phyloP scores from a whole-genome alignment of 2,329 filamentous ascomycete species.

The Aspergillus latus region DNA sequence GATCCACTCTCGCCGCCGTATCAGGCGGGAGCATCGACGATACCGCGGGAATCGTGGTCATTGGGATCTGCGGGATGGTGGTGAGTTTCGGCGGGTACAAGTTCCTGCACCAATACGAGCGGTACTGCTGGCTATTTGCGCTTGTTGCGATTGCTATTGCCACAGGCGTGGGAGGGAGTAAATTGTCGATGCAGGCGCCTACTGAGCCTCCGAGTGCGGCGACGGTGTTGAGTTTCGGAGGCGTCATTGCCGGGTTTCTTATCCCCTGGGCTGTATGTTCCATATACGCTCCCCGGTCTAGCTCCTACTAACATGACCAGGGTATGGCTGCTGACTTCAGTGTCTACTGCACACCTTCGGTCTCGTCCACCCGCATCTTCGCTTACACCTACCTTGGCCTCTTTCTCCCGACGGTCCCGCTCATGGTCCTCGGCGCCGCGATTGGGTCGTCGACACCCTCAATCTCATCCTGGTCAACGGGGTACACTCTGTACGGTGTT shows the following conservation, averaged over 20 bases:
- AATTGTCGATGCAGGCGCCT: background rate
- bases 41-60: conserved; percentile 14
- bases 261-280: conserved; percentile 14
- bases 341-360: conserved; percentile 14
- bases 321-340: conserved; percentile 15
- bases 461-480: conserved; percentile 2
- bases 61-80: conserved; percentile 14
- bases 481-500: conserved; percentile 9
- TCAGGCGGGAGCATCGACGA: conserved; percentile 13
- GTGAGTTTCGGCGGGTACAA: conserved; percentile 15
- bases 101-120: conserved; percentile 16
- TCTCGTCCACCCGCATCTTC: conserved; percentile 15
- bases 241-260: conserved; percentile 13
- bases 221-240: conserved; percentile 12
- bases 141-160: conserved; percentile 12
- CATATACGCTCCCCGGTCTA: too few relatives aligned
- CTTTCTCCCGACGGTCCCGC: conserved; percentile 11
- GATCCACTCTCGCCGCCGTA: conserved; percentile 9
- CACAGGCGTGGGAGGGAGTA: conserved; percentile 10
- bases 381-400: conserved; percentile 13
- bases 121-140: conserved; percentile 15
- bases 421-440: conserved; percentile 15
- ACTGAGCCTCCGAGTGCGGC: conserved; percentile 8
- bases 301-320: background rate
- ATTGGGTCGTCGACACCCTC: background rate